Conservation (phyloP, 1,139 yeast species). For the Tardiomyces depauwii region DNA sequence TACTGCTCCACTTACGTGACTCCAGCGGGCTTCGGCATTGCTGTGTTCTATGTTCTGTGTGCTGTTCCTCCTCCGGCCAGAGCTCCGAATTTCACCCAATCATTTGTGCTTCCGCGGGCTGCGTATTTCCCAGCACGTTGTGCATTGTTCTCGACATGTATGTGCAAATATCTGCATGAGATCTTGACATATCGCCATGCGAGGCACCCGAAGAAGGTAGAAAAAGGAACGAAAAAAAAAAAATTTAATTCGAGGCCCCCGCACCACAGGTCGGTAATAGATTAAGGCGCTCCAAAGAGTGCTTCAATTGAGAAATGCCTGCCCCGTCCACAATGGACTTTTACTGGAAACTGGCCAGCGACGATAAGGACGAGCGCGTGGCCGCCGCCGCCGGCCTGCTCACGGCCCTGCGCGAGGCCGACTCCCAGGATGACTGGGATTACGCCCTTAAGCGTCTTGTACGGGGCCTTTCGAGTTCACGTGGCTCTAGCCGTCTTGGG, state of each 20-base stretch:
- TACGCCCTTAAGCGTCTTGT: conserved; percentile 71
- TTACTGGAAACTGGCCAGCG: conserved; percentile 71
- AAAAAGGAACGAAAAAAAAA: too few species aligned
- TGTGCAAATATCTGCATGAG: too few species aligned
- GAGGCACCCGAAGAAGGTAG: too few species aligned
- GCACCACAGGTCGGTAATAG: background rate
- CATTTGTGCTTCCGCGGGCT: background rate
- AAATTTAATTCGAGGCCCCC: background rate
- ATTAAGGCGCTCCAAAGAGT: background rate
- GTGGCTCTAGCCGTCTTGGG: conserved; percentile 80
- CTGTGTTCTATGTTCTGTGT: background rate
- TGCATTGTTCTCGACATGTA: too few species aligned
- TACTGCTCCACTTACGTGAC: conserved; percentile 20
- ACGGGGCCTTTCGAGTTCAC: conserved; percentile 69
- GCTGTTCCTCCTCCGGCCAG: background rate
- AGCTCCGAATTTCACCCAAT: background rate
- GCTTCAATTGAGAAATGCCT: background rate
- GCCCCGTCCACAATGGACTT: conserved; percentile 35
- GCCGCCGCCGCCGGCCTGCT: conserved; percentile 60
- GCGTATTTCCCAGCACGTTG: too few species aligned
- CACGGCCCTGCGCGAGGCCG: conserved; percentile 37
- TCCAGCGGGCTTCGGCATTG: conserved; percentile 20
- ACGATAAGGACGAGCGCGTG: conserved; percentile 59
- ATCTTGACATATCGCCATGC: too few species aligned
- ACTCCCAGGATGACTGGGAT: conserved; percentile 54